Conservation (phyloP, 2,329 filamentous ascomycete species). For the Lachnellula hyalina region DNA sequence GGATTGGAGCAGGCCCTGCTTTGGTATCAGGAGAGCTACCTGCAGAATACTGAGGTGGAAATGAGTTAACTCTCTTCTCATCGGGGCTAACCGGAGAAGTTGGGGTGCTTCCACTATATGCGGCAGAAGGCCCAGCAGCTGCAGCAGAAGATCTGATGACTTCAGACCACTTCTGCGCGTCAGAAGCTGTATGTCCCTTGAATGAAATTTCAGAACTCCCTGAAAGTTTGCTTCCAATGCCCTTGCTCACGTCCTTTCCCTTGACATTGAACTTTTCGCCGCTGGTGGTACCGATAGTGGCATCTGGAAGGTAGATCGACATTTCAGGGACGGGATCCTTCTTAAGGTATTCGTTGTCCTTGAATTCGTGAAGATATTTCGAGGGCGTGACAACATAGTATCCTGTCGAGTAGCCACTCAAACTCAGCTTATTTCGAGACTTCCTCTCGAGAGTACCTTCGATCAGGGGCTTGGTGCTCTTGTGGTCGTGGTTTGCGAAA, state of each 20-base stretch:
- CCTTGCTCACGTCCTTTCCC: conserved; percentile 84
- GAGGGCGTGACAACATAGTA: conserved; percentile 90
- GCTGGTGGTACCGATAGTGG: conserved; percentile 63
- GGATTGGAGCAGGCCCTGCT: conserved; percentile 15
- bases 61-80: conserved; percentile 10
- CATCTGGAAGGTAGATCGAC: conserved; percentile 89
- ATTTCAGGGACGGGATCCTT: conserved; percentile 78
- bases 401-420: conserved; percentile 67
- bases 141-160: conserved; percentile 45
- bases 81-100: conserved; percentile 20
- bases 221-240: conserved; percentile 73
- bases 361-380: conserved; percentile 93
- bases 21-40: background rate
- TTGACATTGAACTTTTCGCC: conserved; percentile 91
- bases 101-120: conserved; percentile 16
- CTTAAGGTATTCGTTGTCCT: conserved; percentile 71
- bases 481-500: conserved; percentile 88
- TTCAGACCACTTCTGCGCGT: conserved; percentile 81
- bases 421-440: conserved; percentile 74
- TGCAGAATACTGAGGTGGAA: conserved; percentile 18
- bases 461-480: conserved; percentile 73
- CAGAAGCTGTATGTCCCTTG: conserved; percentile 76
- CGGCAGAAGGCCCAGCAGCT: conserved; percentile 8
- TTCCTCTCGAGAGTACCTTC: conserved; percentile 88
- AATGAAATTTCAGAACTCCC: conserved; percentile 77